Evolutionary conservation across 2,329 filamentous ascomycete genomes (phyloP), one percentile per base, ranked within the genome.

Genomic region (Sphaerostilbella broomeana): DNA sequence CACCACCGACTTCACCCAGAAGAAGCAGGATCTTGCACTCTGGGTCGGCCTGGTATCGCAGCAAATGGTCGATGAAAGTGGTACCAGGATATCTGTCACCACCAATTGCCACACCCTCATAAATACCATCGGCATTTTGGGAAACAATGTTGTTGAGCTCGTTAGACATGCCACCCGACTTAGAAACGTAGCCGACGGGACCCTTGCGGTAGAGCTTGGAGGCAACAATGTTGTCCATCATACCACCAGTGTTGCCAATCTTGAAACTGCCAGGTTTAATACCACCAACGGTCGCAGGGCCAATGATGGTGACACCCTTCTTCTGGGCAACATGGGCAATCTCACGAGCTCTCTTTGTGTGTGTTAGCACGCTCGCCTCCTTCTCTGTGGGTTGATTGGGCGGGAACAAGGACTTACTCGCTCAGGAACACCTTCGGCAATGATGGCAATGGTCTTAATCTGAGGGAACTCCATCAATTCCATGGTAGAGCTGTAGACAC

Each of bases 211-310:
- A 98, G 47, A 98, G 86, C 82, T 98, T 98, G 65, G 92, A 97
- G 55, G 92, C 88, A 50, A 98, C 92, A 59, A 98, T 98, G 80
- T 98, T 98, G 79, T 98, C 92, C 92, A 98, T 98, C 92, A 98
- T 98, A 69, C 92, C 92, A 79, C 92, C 92, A 58, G 92, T 98
- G 79, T 98, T 98, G 66, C 92, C 92, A 52, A 98, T 98, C 81
- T 97, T 98, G 85, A 90, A 98, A 65, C 86, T 86, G 67, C 92
- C 92, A 48, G 92, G 92, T 81, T 97, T 98, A 74, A 98, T 97
- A 60, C 92, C 92, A 79, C 92, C 92, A 48, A 98, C 92, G 41
- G 92, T 98, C 57, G 92, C 92, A 50, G 92, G 92, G 51, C 92
- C 92, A 61, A 98, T 95, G 67, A 98, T 98, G 68, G 89, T 95